These are phyloP conservation scores for Pseudocercospora musae DNA, from an alignment of 2,329 filamentous ascomycete species.

Conservation along the genomic window DNA sequence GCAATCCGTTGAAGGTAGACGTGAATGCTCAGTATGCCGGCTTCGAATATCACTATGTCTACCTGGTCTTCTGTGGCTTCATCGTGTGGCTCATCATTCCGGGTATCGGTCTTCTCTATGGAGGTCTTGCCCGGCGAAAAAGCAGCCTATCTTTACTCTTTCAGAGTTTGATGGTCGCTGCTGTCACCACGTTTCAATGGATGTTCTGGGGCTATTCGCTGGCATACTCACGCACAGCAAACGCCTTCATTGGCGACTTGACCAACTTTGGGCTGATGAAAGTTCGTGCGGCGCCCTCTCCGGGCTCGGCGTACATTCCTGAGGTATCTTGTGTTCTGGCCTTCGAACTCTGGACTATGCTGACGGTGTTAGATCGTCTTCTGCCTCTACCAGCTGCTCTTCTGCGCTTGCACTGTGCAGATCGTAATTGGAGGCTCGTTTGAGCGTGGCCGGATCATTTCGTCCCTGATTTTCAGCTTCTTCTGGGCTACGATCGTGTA, in stretches of 20 bases:
- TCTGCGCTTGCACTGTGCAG: conserved; percentile 60
- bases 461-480: conserved; percentile 62
- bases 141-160: conserved; percentile 61
- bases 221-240: conserved; percentile 58
- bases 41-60: conserved; percentile 60
- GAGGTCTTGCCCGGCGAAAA: conserved; percentile 61
- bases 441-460: conserved; percentile 61
- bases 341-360: neutral
- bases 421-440: conserved; percentile 65
- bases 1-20: conserved; percentile 52
- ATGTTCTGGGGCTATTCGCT: conserved; percentile 64
- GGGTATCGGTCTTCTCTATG: conserved; percentile 63
- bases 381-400: conserved; percentile 63
- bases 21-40: conserved; percentile 59
- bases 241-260: conserved; percentile 61
- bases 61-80: conserved; percentile 57
- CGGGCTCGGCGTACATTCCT: conserved; percentile 55
- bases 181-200: conserved; percentile 58
- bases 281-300: conserved; percentile 59
- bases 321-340: conserved; percentile 37
- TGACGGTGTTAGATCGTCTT: conserved; percentile 51
- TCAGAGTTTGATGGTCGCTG: conserved; percentile 58
- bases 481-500: conserved; percentile 65
- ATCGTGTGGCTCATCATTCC: conserved; percentile 66
- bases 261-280: conserved; percentile 60